phyloP scores from a whole-genome alignment of 2,329 filamentous ascomycete genomes.

The Fusarium nelsonii region DNA sequence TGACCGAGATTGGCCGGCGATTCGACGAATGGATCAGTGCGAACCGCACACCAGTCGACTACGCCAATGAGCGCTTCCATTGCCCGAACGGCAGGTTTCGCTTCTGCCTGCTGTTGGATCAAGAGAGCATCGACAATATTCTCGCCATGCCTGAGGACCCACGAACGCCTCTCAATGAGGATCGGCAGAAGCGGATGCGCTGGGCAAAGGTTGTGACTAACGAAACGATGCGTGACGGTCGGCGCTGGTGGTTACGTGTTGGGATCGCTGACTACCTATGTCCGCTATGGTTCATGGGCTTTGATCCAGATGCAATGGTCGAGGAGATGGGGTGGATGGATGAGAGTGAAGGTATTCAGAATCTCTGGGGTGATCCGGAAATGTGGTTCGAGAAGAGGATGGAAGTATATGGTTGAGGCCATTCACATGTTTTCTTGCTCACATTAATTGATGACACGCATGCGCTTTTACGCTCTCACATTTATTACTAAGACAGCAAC shows the following conservation, averaged over 20 bases:
- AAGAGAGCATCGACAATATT: slow-evolving; percentile 42
- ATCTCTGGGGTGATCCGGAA: slow-evolving; percentile 30
- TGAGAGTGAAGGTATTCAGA: slow-evolving; percentile 26
- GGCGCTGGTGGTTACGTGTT: slow-evolving; percentile 34
- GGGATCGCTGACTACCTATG: slow-evolving; percentile 32
- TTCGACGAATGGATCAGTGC: slow-evolving; percentile 2
- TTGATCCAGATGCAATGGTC: slow-evolving; percentile 27
- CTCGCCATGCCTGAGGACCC: slow-evolving; percentile 40
- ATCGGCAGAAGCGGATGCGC: slow-evolving; percentile 9
- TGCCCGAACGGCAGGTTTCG: slow-evolving; percentile 31
- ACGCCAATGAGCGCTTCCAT: slow-evolving; percentile 8
- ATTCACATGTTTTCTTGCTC: too few species aligned
- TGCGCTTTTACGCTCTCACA: not conserved
- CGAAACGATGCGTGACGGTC: slow-evolving; percentile 18
- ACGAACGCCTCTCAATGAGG: not conserved
- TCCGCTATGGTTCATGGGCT: slow-evolving; percentile 24
- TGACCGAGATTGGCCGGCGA: slow-evolving; percentile 16
- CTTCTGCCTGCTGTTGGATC: slow-evolving; percentile 41
- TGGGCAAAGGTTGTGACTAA: slow-evolving; percentile 39
- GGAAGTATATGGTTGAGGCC: not conserved
- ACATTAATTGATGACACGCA: too few species aligned
- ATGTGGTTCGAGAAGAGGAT: slow-evolving; percentile 13
- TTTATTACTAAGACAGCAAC: not conserved
- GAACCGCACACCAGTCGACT: slow-evolving; percentile 6
- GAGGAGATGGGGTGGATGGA: slow-evolving; percentile 34